phyloP scores from a whole-genome alignment of 176 grass and related monocot species.

The barley (Hordeum vulgare) region MorexV3_pseudomolecules_assembly NC_058518.1:40019557-40020056 shows the following conservation, averaged over 20 bases:
- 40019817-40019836: background rate
- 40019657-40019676: background rate
- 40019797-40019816: background rate
- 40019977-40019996: background rate
- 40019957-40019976: background rate
- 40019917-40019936: background rate
- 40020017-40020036: background rate
- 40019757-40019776: background rate
- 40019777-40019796: background rate
- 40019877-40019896: background rate
- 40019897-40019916: background rate
- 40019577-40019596: no score
- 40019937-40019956: background rate
- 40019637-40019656: background rate
- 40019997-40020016: no score
- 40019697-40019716: background rate
- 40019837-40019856: background rate
- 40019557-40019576: no score
- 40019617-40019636: background rate
- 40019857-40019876: background rate
- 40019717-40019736: background rate
- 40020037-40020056: background rate
- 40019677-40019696: background rate
- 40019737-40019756: background rate
- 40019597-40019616: background rate